Conservation (phyloP, 768 basidiomycete genomes). For the Boletus reticulatus region DNA sequence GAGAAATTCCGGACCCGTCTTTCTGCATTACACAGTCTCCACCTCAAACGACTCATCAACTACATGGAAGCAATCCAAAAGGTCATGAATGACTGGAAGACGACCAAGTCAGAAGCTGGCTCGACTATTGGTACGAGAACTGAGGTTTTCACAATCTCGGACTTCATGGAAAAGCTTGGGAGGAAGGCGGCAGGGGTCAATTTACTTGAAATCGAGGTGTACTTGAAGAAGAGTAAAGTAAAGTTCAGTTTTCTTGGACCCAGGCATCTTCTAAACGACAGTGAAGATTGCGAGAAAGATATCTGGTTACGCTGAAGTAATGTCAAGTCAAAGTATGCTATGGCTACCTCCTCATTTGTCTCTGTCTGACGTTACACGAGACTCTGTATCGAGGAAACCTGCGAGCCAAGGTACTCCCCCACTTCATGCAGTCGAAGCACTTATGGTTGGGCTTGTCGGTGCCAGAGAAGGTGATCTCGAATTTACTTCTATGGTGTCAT, state of each 20-base stretch:
- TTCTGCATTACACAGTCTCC: constrained; percentile 66
- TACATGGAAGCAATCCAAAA: constrained; percentile 70
- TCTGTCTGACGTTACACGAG: constrained; percentile 8
- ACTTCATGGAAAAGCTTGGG: constrained; percentile 65
- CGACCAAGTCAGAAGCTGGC: constrained; percentile 17
- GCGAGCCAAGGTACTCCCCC: constrained; percentile 58
- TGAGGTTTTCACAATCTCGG: constrained; percentile 69
- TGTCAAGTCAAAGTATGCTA: constrained; percentile 38
- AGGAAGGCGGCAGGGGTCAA: constrained; percentile 73
- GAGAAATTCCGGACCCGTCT: constrained; percentile 76
- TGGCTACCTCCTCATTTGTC: not conserved
- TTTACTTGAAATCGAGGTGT: constrained; percentile 76
- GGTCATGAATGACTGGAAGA: constrained; percentile 53
- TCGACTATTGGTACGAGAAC: constrained; percentile 22
- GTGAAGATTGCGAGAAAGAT: constrained; percentile 71
- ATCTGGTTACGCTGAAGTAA: constrained; percentile 76
- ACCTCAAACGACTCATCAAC: constrained; percentile 74
- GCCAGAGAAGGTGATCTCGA: constrained; percentile 60
- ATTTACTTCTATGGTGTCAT: not conserved
- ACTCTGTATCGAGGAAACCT: not conserved
- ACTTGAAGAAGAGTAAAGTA: constrained; percentile 85
- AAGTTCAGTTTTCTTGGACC: constrained; percentile 35
- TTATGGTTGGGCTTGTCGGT: constrained; percentile 74
- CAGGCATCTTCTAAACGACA: not conserved
- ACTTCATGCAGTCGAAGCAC: constrained; percentile 75